These are phyloP conservation scores for Nakazawaea holstii DNA, from an alignment of 805 yeast genomes.

Conservation along the genomic window DNA sequence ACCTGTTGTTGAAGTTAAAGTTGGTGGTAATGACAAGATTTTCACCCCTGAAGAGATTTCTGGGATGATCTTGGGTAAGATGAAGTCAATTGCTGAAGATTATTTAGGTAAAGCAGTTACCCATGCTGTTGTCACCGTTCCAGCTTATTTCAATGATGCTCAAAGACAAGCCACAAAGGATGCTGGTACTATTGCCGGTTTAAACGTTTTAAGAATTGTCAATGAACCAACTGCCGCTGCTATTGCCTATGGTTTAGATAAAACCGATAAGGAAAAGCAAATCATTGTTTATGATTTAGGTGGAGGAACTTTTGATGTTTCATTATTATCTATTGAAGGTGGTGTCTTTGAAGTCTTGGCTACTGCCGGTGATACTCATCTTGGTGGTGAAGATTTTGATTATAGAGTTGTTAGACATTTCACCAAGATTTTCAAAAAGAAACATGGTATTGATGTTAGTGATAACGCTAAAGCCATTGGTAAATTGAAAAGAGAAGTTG, in stretches of 20 bases:
- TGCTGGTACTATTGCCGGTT: conserved; percentile 89
- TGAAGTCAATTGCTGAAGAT: conserved; percentile 90
- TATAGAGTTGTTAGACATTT: conserved; percentile 84
- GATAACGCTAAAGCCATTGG: conserved; percentile 82
- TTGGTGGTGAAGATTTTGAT: conserved; percentile 98
- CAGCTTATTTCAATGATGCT: conserved; percentile 91
- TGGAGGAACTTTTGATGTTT: conserved; percentile 97
- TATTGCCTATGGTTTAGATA: conserved; percentile 91
- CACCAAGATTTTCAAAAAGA: conserved; percentile 85
- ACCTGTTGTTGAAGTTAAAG: conserved; percentile 84
- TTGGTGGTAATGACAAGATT: conserved; percentile 73
- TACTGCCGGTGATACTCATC: conserved; percentile 94
- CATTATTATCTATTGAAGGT: conserved; percentile 78
- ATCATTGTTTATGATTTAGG: conserved; percentile 92
- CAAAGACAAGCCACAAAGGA: conserved; percentile 94
- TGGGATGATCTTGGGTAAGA: conserved; percentile 85
- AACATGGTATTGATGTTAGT: conserved; percentile 79
- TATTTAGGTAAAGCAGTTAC: conserved; percentile 80
- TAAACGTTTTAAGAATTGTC: conserved; percentile 81
- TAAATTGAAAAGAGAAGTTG: conserved; percentile 95
- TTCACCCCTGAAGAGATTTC: conserved; percentile 95
- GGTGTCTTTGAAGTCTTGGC: conserved; percentile 93
- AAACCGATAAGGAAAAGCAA: conserved; percentile 77
- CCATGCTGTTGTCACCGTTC: conserved; percentile 89
- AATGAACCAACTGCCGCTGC: conserved; percentile 98